Conservation (phyloP, 1,139 yeast species). For the Geotrichum bryndzae region DNA sequence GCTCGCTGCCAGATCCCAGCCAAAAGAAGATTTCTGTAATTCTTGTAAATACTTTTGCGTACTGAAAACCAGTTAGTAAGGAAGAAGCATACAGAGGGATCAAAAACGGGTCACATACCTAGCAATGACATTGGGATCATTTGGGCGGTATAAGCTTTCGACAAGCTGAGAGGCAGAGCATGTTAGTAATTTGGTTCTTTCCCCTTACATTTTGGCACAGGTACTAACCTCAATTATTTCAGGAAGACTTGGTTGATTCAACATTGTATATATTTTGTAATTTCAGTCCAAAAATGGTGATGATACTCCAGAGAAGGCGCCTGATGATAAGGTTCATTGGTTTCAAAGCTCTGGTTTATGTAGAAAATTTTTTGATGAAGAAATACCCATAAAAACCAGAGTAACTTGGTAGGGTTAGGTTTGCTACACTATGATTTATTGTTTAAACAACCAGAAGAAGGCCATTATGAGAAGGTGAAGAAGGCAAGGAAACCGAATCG, state of each 20-base stretch:
- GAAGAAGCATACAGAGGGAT: neutral
- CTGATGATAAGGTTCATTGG: neutral
- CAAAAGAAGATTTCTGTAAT: slow-evolving; percentile 46
- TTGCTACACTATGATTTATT: too few species aligned
- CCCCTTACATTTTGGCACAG: neutral
- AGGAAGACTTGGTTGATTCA: neutral
- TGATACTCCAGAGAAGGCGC: neutral
- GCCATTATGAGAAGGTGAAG: too few species aligned
- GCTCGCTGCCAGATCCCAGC: slow-evolving; percentile 44
- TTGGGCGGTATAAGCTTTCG: slow-evolving; percentile 14
- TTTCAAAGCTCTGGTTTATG: neutral
- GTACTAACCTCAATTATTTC: neutral
- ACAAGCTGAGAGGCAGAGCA: slow-evolving; percentile 7
- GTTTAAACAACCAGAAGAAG: too few species aligned
- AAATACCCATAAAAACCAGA: neutral
- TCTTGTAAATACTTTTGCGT: slow-evolving; percentile 45
- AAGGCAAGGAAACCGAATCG: too few species aligned
- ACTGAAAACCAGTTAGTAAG: slow-evolving; percentile 10
- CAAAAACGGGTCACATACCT: slow-evolving; percentile 5
- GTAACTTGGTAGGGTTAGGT: too few species aligned
- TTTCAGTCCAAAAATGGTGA: neutral
- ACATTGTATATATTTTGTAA: neutral
- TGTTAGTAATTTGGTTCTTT: neutral
- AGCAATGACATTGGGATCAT: slow-evolving; percentile 9
- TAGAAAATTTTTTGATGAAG: neutral